Evolutionary conservation across 1,139 yeast genomes (phyloP), one percentile per base, ranked within the genome.

Genomic region (Wickerhamiella pararugosa): DNA sequence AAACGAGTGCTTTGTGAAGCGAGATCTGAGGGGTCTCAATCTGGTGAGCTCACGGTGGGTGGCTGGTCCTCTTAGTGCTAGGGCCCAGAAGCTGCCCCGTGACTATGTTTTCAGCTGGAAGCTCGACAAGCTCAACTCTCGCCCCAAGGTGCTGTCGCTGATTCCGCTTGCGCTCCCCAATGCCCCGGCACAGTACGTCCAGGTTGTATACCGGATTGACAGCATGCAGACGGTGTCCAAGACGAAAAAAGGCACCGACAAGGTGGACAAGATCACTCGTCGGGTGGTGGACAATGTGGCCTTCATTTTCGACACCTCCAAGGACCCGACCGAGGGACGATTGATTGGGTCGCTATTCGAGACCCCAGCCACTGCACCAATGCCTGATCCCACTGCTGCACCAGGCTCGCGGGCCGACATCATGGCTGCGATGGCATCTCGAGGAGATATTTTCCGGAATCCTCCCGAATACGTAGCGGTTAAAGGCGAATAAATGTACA

Each of bases 301-400:
- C 0, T 83, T 73, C 59, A 70, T 84, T 34, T 69, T 84, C 51
- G 83, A 86, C 57, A 81, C 93, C 9, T 72, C 73, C 49, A 70
- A 77, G 29, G 71, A 76, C 44, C 66, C 66, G 3, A 51, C 63
- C 7, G 76, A 76, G 44, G 66, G 79, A 47, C 70, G 71, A 28
- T 65, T 84, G 48, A 83, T 83, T 29, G 96, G 96, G 10, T 74
- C 92, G 7, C 67, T 84, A 10, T 86, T 86, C 56, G 94, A 83
- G 55, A 73, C 63, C 10, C 63, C 64, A 1, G 45, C 58, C 25
- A 52, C 49, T 8, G 53, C 53, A n/a, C 63, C 65, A 4, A 49
- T 59, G 50, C 65, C 65, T 4, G 60, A 57, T 36, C 57, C 58
- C 28, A 49, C 42, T 46, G 45, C 42, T 47, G 54, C 40, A 47